Conservation (phyloP, 2,329 filamentous ascomycete genomes). For the Chaetoscypha palmicola region DNA sequence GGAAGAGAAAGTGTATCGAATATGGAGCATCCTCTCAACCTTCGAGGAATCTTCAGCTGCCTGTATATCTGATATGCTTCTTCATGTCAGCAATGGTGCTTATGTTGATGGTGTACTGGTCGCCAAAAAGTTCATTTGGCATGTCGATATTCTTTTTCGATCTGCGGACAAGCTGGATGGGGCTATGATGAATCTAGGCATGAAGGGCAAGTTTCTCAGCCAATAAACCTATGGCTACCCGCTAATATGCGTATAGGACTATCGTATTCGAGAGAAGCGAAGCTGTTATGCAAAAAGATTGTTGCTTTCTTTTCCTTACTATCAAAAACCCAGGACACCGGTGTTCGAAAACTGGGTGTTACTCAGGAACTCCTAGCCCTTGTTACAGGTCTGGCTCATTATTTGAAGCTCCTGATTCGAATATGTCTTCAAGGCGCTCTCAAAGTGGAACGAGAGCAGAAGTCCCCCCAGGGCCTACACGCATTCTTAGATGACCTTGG, state of each 20-base stretch:
- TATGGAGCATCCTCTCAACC: conserved; percentile 94
- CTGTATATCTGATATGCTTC: conserved; percentile 97
- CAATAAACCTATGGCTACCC: not conserved
- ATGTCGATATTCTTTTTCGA: conserved; percentile 87
- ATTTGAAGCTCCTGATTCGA: conserved; percentile 92
- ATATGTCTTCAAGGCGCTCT: conserved; percentile 93
- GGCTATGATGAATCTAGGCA: conserved; percentile 58
- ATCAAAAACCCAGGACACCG: conserved; percentile 88
- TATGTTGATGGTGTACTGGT: conserved; percentile 93
- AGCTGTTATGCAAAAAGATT: conserved; percentile 98
- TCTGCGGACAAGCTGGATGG: conserved; percentile 80
- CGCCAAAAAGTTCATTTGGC: conserved; percentile 91
- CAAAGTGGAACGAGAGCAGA: conserved; percentile 79
- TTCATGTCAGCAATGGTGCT: conserved; percentile 95
- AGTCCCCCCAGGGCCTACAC: conserved; percentile 66
- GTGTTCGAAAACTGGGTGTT: conserved; percentile 84
- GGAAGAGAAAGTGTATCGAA: conserved; percentile 95
- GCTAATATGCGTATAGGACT: conserved; percentile 49
- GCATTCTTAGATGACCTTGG: conserved; percentile 78
- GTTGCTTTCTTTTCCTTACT: conserved; percentile 95
- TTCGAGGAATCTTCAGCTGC: conserved; percentile 97
- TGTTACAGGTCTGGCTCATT: conserved; percentile 92
- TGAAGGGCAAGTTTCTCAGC: conserved; percentile 62
- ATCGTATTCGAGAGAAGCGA: conserved; percentile 91
- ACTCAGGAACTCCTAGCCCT: conserved; percentile 97